Conservation (phyloP, 352 stramenopile genomes). For the Elongisporangium senticosum region DNA sequence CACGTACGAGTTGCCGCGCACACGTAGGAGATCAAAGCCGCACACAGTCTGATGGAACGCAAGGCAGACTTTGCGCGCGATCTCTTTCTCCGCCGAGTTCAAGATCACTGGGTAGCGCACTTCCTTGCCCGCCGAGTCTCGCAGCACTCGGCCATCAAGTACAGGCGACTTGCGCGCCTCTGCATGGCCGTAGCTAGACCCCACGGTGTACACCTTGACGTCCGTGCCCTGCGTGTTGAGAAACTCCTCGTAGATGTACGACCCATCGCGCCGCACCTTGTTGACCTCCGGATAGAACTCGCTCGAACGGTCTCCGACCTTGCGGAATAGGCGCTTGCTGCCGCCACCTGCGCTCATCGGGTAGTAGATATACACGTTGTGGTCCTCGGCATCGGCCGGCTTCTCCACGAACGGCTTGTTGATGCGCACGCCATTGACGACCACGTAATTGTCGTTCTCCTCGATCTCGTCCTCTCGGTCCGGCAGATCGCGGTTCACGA, state of each 20-base stretch:
- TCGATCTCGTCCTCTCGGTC: slow-evolving; percentile 59
- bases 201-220: slow-evolving; percentile 99
- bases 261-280: slow-evolving; percentile 92
- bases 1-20: slow-evolving; percentile 92
- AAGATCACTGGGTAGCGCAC: slow-evolving; percentile 99
- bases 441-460: slow-evolving; percentile 80
- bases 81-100: slow-evolving; percentile 97
- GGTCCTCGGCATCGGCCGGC: slow-evolving; percentile 98
- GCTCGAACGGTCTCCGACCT: slow-evolving; percentile 91
- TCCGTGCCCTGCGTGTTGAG: slow-evolving; percentile 99
- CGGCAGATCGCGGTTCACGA: slow-evolving; percentile 92
- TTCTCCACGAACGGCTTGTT: slow-evolving; percentile 99
- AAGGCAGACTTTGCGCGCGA: slow-evolving; percentile 91
- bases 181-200: slow-evolving; percentile 97
- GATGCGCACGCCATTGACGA: slow-evolving; percentile 94
- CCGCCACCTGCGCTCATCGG: slow-evolving; percentile 95
- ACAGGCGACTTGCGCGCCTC: slow-evolving; percentile 98
- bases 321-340: slow-evolving; percentile 98
- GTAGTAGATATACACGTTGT: slow-evolving; percentile 99
- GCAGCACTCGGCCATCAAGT: slow-evolving; percentile 92
- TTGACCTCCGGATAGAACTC: slow-evolving; percentile 98
- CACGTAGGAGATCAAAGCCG: slow-evolving; percentile 97
- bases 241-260: slow-evolving; percentile 98
- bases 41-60: slow-evolving; percentile 99
- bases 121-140: slow-evolving; percentile 97